phyloP scores from a whole-genome alignment of 148 eudicot species.

The Limonium bicolor region DNA sequence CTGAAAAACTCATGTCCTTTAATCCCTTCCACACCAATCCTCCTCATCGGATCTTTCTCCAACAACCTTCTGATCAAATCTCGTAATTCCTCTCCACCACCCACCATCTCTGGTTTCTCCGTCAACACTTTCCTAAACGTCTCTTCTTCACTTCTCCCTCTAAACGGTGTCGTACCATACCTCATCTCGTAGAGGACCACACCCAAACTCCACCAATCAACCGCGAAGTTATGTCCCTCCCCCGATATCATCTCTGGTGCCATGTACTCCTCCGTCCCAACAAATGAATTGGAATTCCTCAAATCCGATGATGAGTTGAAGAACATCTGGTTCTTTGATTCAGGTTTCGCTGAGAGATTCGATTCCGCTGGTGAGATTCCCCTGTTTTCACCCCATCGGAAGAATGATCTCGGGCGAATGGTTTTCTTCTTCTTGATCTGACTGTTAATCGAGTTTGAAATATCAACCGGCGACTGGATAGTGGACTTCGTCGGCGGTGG shows the following conservation, averaged over 20 bases:
- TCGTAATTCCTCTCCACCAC: conserved; percentile 72
- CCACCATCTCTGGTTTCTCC: conserved; percentile 37
- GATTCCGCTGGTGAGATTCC: conserved; percentile 31
- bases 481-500: too few relatives aligned
- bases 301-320: conserved; percentile 15
- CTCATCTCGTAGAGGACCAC: conserved; percentile 67
- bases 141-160: conserved; percentile 53
- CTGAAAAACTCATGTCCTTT: conserved; percentile 64
- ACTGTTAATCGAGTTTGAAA: too few relatives aligned
- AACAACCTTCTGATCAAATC: conserved; percentile 50
- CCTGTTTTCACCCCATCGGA: conserved; percentile 30
- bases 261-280: conserved; percentile 91
- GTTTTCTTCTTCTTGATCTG: conserved; percentile 4
- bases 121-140: conserved; percentile 43
- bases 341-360: conserved; percentile 4
- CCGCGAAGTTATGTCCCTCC: conserved; percentile 61
- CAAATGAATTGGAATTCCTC: conserved; percentile 40
- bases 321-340: conserved; percentile 3
- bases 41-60: conserved; percentile 42
- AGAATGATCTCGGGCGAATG: not conserved
- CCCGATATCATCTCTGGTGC: conserved; percentile 67
- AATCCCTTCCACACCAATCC: conserved; percentile 33
- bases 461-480: too few relatives aligned
- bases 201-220: conserved; percentile 80
- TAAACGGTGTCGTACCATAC: conserved; percentile 70